Evolutionary conservation across 202 grass and related monocot genomes (phyloP).

Genomic region (Carex arenaria): DNA sequence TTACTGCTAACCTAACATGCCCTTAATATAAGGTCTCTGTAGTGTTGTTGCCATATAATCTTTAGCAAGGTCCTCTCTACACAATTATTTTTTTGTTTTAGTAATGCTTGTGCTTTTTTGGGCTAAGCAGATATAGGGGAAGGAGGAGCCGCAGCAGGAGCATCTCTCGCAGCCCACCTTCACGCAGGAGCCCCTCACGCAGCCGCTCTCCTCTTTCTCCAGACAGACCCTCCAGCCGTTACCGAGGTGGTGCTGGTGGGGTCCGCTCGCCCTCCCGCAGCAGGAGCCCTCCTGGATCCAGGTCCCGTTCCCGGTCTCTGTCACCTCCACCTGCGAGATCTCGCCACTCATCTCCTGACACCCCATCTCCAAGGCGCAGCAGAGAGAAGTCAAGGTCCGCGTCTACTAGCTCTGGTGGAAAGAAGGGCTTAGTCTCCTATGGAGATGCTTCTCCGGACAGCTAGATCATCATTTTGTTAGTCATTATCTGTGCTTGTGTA

Average conservation of each 20-base stretch:
- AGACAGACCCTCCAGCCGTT: constrained; percentile 32
- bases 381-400: constrained; percentile 41
- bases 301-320: constrained; percentile 60
- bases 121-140: constrained; percentile 32
- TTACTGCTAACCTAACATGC: background rate
- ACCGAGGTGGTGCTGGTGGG: constrained; percentile 24
- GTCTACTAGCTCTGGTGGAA: constrained; percentile 66
- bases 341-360: constrained; percentile 35
- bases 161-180: constrained; percentile 60
- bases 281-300: constrained; percentile 54
- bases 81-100: background rate
- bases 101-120: background rate
- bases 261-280: constrained; percentile 57
- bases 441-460: constrained; percentile 69
- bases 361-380: constrained; percentile 50
- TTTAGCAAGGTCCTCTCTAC: background rate
- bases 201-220: constrained; percentile 37
- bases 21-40: background rate
- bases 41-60: background rate
- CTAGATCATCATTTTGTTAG: background rate
- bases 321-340: constrained; percentile 18
- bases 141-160: constrained; percentile 70
- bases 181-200: constrained; percentile 58
- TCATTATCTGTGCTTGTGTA: background rate
- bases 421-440: constrained; percentile 87